Evolutionary conservation across 129 eudicot species (phyloP).

Genomic region (Lactuca saligna): DNA sequence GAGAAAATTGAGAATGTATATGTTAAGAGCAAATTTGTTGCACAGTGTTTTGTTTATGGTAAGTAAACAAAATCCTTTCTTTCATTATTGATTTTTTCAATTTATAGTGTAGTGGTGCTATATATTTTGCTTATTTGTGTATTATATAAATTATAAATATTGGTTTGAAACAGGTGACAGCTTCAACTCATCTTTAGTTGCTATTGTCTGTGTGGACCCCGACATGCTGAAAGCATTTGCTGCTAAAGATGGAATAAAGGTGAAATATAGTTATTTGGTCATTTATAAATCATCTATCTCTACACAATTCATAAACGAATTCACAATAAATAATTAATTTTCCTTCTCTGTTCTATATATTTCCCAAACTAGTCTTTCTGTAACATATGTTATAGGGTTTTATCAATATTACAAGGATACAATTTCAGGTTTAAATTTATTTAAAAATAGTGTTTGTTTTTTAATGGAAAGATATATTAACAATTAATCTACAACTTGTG

Average conservation of each 20-base stretch:
- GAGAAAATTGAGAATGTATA: constrained; percentile 93
- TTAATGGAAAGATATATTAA: not conserved
- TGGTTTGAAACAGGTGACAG: constrained; percentile 67
- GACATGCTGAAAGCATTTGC: constrained; percentile 75
- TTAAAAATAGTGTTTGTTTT: no score
- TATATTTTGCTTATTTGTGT: not conserved
- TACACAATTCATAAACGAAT: no score
- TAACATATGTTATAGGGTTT: no score
- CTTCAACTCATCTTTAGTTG: constrained; percentile 73
- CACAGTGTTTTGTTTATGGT: constrained; percentile 90
- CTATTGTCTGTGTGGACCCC: constrained; percentile 67
- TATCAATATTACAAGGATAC: no score
- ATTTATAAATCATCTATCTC: not conserved
- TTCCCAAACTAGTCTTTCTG: no score
- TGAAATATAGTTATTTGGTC: constrained; percentile 7
- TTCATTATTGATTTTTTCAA: constrained; percentile 1
- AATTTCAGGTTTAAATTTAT: no score
- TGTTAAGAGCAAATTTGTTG: constrained; percentile 77
- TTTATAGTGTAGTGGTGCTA: not conserved
- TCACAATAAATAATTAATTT: no score
- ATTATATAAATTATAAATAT: not conserved
- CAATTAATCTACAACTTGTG: constrained; percentile 11
- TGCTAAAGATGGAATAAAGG: constrained; percentile 72
- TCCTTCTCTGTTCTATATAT: no score
- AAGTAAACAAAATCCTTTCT: constrained; percentile 20